A percentile compares a stretch with the other conserved stretches of the same genome.
Evolutionary conservation across 1,284 basidiomycete species (phyloP).

Genomic region (Neonothopanus nambi): DNA sequence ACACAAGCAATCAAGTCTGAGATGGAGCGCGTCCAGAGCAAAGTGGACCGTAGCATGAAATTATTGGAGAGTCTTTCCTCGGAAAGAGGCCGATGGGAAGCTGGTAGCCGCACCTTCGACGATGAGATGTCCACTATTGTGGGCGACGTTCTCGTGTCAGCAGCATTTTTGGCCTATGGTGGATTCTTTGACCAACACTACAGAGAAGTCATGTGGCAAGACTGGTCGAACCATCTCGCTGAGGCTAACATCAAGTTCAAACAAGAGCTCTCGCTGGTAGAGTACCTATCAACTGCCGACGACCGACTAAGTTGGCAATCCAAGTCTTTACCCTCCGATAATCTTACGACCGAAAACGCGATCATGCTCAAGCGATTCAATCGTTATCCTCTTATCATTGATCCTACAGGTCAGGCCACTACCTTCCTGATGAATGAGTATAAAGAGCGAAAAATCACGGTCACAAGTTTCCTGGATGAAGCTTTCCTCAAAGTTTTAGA

Average conservation of each 20-base stretch:
- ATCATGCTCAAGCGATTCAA: constrained; percentile 99
- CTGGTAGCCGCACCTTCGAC: constrained; percentile 94
- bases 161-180: constrained; percentile 95
- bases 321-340: constrained; percentile 92
- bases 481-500: constrained; percentile 98
- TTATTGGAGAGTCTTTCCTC: constrained; percentile 94
- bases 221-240: constrained; percentile 88
- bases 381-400: constrained; percentile 97
- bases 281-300: constrained; percentile 97
- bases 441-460: constrained; percentile 94
- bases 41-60: constrained; percentile 97
- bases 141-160: constrained; percentile 94
- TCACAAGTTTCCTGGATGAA: constrained; percentile 98
- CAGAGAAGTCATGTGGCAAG: constrained; percentile 95
- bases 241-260: constrained; percentile 95
- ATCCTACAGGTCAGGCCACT: constrained; percentile 98
- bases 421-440: constrained; percentile 94
- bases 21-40: constrained; percentile 97
- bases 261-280: constrained; percentile 87
- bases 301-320: constrained; percentile 96
- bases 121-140: constrained; percentile 99
- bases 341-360: constrained; percentile 96
- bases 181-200: constrained; percentile 99
- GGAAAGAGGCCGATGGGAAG: constrained; percentile 94
- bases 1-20: constrained; percentile 97